Evolutionary conservation across 2,329 filamentous ascomycete species (phyloP), one percentile per base, ranked within the genome.

Genomic region (Phyllosticta citribraziliensis): DNA sequence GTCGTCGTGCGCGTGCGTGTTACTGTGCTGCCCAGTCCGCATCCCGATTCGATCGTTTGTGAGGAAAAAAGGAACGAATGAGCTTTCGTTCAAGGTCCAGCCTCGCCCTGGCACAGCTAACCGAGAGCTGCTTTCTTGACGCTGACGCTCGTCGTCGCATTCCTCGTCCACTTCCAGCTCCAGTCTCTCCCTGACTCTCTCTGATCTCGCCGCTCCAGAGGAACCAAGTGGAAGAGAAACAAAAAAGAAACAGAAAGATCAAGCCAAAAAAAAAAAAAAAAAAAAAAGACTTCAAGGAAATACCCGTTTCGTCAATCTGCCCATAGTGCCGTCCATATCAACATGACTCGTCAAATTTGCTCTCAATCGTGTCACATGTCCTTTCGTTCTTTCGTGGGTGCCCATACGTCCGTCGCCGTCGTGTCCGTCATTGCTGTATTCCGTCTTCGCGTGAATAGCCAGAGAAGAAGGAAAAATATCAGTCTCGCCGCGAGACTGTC

Each of bases 181-280:
- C 33, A 17, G 5, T 40, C 33, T 40, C 33, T 30, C 27, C 9
- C 27, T 30, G n/a, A n/a, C 27, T 30, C 27, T 30, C 9, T 30
- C 27, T 22, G 22, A 40, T 40, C 33, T 40, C 14, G 30, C 2
- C 30, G 30, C 30, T 33, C 12, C 30, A 33, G 30, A 33, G 30
- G 9, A 17, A 52, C 22, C 22, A 22, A 22, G 22, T 22, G 22
- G 27, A 30, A 30, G 51, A n/a, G n/a, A n/a, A n/a, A n/a, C n/a
- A n/a, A n/a, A 24, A 52, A 11, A 20, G 2, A 52, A 3, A 52
- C 50, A 52, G 17, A n/a, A 52, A n/a, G 20, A 22, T 22, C 50
- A 17, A 66, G 64, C 58, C 61, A 66, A 63, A 65, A 65, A 61
- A 68, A 66, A 68, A 65, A 66, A 62, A 61, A 63, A 67, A 66